Base-by-base conservation (phyloP, 2,329 filamentous ascomycete genomes). In the Stemphylium beticola region DNA sequence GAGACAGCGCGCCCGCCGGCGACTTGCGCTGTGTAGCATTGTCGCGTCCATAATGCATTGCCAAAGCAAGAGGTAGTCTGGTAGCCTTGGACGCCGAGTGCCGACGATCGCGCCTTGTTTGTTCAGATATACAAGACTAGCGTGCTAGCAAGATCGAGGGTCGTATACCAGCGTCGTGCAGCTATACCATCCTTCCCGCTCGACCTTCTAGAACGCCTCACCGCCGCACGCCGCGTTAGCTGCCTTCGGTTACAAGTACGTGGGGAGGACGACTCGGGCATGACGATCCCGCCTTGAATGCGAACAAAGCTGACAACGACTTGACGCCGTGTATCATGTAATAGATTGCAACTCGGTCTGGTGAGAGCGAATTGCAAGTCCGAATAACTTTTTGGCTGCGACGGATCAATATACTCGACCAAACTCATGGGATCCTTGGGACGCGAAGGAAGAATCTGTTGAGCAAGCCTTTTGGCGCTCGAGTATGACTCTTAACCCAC, bases 151-250 rank as follows among this genome's bases (percentile, higher is more conserved):
- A 29, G 18, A 31, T 26, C 12, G 15, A 37, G 33, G 29, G 37
- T 48, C 18, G 50, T 33, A 26, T 32, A 49, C 45, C 39, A 53
- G 45, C 36, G 42, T 49, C 45, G 26, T 41, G 44, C 45, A 54
- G 8, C 26, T 40, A 34, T 38, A 33, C 31, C 38, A 24, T 29
- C 42, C 31, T 32, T 53, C 24, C 50, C 50, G 50, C 38, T 53
- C 43, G 31, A 49, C 50, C 45, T 53, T 53, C 51, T 50, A 39
- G 51, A 54, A 54, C 51, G 51, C 44, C 51, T 54, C 51, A 54
- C 51, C 51, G 51, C 51, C 47, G 50, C n/a, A 49, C 31, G 20
- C 22, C 17, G 51, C 50, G 33, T 53, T 53, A 53, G 44, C 39
- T 43, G 32, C 33, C 38, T 34, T 49, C 37, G 33, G 50, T 37